Percentiles rank a stretch among this genome's conserved stretches.
Evolutionary conservation across 176 grass and related monocot genomes (phyloP).

Genomic region (Oryza punctata): DNA sequence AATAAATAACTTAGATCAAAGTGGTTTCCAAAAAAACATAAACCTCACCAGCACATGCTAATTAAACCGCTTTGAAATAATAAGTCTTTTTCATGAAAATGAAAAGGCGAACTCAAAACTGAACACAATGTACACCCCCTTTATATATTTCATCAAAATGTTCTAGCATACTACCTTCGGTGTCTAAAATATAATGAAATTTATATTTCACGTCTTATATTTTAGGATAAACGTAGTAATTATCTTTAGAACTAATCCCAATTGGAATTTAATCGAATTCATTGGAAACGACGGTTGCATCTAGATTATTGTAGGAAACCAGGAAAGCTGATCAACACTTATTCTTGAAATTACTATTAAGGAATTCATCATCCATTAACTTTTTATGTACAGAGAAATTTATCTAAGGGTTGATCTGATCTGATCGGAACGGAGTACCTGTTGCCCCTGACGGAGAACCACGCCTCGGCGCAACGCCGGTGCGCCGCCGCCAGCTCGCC

Average conservation of each 20-base stretch:
- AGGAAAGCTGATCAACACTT: background rate
- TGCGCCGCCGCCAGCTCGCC: constrained; percentile 67
- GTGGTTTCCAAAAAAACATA: background rate
- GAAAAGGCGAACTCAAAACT: background rate
- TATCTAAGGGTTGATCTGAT: background rate
- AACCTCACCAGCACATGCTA: background rate
- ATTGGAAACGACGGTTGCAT: background rate
- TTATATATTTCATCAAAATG: background rate
- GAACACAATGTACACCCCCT: background rate
- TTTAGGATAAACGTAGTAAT: too few species aligned
- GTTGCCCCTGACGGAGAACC: constrained; percentile 76
- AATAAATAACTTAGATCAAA: background rate
- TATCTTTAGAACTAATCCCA: background rate
- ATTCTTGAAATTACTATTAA: background rate
- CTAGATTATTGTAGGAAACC: background rate
- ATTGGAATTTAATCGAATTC: background rate
- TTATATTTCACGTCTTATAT: too few species aligned
- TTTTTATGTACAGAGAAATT: background rate
- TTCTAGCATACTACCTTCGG: too few species aligned
- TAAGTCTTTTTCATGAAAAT: background rate
- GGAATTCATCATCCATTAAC: background rate
- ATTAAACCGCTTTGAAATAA: background rate
- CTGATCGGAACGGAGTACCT: background rate
- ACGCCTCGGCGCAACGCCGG: constrained; percentile 68
- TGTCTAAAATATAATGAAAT: too few species aligned